Evolutionary conservation across 192 early-diverging fungal species (phyloP), one percentile per base, ranked within the genome.

Genomic region (Kappamyces sp.): DNA sequence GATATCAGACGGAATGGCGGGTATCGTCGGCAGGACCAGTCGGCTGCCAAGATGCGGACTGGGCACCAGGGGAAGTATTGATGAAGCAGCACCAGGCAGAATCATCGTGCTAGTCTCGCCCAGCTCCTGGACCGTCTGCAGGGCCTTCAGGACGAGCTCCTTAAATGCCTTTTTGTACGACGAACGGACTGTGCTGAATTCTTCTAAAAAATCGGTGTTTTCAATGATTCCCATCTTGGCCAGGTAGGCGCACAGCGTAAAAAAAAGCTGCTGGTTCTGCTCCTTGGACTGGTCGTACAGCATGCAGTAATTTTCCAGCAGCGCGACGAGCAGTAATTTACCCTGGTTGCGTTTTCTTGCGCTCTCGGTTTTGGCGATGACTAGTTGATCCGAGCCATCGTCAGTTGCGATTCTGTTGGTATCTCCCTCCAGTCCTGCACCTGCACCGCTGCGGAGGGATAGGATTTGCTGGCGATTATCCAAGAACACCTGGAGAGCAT

Each of bases 251-350:
- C 94, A 95, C 34, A 97, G 86, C 9, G 88, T 71, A 59, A 87
- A 90, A 58, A 97, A 97, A 12, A 95, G 71, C 39, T 79, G 71
- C 22, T 85, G 86, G 64, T 92, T 95, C 45, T 84, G 79, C 64
- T 93, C 82, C 1, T 89, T 88, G 39, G 82, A 80, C 47, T 91
- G 83, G 66, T 91, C 91, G 69, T 96, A 94, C 15, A 91, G 67
- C 35, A 79, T 67, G 63, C 91, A 92, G 73, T 93, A 97, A 63
- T 89, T 89, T 55, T 97, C 94, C 1, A 97, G 74, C 15, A 97
- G 67, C 15, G 90, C 86, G 0, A 94, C 93, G 11, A 97, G 75
- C 0, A 97, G 67, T 35, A 97, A 70, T 32, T 87, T 79, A 29
- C 87, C 87, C 64, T 92, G 90, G 36, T 75, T 74, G 29, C 65